phyloP scores from a whole-genome alignment of 2,329 filamentous ascomycete genomes.

The Trichothecium sympodiale region DNA sequence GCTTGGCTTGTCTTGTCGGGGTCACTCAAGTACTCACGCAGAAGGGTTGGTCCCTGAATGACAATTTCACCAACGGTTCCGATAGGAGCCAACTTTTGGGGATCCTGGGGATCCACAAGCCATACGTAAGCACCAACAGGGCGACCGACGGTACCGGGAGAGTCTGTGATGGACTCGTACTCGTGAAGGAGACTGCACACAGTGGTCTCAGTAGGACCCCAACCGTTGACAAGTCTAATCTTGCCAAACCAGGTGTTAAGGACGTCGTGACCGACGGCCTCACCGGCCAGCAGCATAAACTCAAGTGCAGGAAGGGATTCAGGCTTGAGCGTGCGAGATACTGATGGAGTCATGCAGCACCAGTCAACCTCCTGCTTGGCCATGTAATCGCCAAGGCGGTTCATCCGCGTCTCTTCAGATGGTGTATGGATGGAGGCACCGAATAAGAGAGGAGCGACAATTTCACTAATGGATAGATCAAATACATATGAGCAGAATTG shows the following conservation, averaged over 20 bases:
- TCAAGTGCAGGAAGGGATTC: neutral
- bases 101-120: slow-evolving; percentile 6
- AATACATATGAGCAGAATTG: slow-evolving; percentile 4
- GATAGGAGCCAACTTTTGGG: neutral
- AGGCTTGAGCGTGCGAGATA: neutral
- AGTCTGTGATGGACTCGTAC: neutral
- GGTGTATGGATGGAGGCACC: slow-evolving; percentile 22
- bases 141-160: neutral
- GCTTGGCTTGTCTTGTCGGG: slow-evolving; percentile 7
- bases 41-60: slow-evolving; percentile 31
- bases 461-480: slow-evolving; percentile 16
- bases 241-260: neutral
- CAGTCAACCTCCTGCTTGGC: slow-evolving; percentile 9
- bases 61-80: slow-evolving; percentile 10
- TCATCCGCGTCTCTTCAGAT: slow-evolving; percentile 25
- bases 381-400: slow-evolving; percentile 17
- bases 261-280: neutral
- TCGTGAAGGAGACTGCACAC: neutral
- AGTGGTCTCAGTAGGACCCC: neutral
- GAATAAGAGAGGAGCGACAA: slow-evolving; percentile 8
- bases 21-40: slow-evolving; percentile 19
- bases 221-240: neutral
- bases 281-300: neutral
- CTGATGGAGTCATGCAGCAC: slow-evolving; percentile 7
- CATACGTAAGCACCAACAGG: slow-evolving; percentile 1